Conservation (phyloP, 2,329 filamentous ascomycete genomes). For the Calycina herbarum region DNA sequence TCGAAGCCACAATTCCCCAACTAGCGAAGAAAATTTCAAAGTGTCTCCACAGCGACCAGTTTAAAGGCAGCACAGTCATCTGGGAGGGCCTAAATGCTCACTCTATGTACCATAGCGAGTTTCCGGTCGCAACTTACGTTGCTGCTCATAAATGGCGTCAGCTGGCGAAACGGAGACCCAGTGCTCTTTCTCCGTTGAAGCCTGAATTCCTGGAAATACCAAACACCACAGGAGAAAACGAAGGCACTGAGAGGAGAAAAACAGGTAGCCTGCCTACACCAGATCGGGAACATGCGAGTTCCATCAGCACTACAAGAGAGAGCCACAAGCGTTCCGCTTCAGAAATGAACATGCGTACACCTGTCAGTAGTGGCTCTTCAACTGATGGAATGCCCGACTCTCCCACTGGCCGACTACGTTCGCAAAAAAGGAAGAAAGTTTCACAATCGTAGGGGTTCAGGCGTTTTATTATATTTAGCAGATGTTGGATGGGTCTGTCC, state of each 20-base stretch:
- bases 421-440: background rate
- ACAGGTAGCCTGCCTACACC: background rate
- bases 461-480: no score
- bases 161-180: no score
- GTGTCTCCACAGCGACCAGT: background rate
- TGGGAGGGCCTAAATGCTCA: slow-evolving; percentile 7
- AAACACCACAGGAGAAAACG: background rate
- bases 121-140: no score
- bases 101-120: background rate
- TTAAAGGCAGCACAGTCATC: background rate
- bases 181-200: no score
- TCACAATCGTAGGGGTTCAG: background rate
- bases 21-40: background rate
- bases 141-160: no score
- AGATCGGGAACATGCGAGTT: background rate
- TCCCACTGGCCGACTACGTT: background rate
- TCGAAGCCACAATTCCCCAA: background rate
- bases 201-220: background rate
- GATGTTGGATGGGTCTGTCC: no score
- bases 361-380: background rate
- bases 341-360: background rate
- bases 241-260: background rate
- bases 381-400: background rate
- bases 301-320: background rate
- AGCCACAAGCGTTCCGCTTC: background rate